These are phyloP conservation scores for Alternaria burnsii DNA, from an alignment of 2,329 filamentous ascomycete genomes.

Conservation along the genomic window DNA sequence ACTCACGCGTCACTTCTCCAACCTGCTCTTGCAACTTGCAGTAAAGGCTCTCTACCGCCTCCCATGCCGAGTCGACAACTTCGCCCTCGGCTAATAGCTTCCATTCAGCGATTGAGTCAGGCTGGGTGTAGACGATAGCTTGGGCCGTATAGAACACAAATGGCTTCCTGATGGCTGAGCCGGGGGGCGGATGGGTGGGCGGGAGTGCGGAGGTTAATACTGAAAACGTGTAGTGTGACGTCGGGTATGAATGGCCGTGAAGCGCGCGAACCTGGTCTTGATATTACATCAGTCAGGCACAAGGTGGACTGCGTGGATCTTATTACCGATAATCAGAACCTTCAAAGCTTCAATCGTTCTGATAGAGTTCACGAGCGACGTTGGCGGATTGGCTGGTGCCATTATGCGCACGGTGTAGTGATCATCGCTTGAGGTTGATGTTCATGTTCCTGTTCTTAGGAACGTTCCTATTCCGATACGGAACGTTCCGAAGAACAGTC, in stretches of 20 bases:
- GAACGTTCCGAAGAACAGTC: too few relatives aligned
- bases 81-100: background rate
- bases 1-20: background rate
- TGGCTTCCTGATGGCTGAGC: too few relatives aligned
- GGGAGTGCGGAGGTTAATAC: background rate
- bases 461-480: too few relatives aligned
- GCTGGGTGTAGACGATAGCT: background rate
- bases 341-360: too few relatives aligned
- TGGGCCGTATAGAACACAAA: background rate
- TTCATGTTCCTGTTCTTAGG: too few relatives aligned
- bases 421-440: too few relatives aligned
- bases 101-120: background rate
- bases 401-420: too few relatives aligned
- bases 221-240: too few relatives aligned
- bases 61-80: accelerated
- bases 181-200: background rate
- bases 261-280: background rate
- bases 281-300: accelerated
- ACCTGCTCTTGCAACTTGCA: background rate
- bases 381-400: too few relatives aligned
- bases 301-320: accelerated
- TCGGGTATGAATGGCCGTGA: background rate
- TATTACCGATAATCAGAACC: too few relatives aligned
- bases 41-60: background rate
- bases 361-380: too few relatives aligned